Evolutionary conservation across 345 rosid species (phyloP).

Genomic region (Barbarea vulgaris): DNA sequence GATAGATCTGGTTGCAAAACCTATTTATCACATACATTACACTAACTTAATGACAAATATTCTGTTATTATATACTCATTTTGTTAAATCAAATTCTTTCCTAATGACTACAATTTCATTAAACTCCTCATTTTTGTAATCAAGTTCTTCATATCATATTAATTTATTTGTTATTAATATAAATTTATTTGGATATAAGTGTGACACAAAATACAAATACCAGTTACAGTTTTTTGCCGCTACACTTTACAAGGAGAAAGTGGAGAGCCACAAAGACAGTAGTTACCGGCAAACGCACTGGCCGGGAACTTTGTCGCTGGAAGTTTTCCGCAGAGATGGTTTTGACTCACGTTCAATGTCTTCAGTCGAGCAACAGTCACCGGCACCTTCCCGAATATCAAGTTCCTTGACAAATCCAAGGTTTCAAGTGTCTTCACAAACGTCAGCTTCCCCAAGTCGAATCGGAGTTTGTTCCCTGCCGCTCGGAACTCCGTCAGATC

Average conservation of each 20-base stretch:
- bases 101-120: too few relatives aligned
- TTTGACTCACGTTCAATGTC: constrained; percentile 54
- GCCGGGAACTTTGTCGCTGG: constrained; percentile 60
- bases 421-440: constrained; percentile 43
- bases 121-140: too few relatives aligned
- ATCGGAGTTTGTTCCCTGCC: constrained; percentile 53
- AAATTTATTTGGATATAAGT: background rate
- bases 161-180: background rate
- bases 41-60: too few relatives aligned
- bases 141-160: too few relatives aligned
- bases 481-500: constrained; percentile 57
- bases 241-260: constrained; percentile 47
- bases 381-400: constrained; percentile 60
- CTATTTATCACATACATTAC: too few relatives aligned
- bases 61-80: too few relatives aligned
- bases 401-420: constrained; percentile 61
- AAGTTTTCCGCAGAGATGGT: constrained; percentile 70
- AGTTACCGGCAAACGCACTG: constrained; percentile 49
- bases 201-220: background rate
- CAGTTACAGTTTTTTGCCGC: background rate
- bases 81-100: too few relatives aligned
- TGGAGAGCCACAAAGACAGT: constrained; percentile 64
- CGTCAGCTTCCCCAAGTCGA: constrained; percentile 49
- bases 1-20: too few relatives aligned
- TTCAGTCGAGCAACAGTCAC: constrained; percentile 42